These are phyloP conservation scores for Brasenia schreberi DNA, from an alignment of 164 flowering plant genomes.

Conservation along the genomic window DNA sequence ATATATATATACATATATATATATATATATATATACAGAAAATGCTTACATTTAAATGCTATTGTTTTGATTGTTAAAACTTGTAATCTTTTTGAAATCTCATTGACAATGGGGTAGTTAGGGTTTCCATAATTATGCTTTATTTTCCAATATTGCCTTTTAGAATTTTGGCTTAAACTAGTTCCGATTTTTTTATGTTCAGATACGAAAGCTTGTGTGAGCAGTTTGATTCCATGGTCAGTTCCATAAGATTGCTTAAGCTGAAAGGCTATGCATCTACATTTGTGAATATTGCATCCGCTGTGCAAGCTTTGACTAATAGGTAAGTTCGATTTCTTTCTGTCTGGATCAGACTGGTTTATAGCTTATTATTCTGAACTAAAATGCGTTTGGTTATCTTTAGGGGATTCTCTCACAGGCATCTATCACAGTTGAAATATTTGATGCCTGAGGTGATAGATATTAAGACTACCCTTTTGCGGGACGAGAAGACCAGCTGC, in stretches of 20 bases:
- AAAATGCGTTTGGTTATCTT: not conserved
- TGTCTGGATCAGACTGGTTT: constrained; percentile 2
- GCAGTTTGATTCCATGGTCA: constrained; percentile 29
- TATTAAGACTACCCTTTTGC: constrained; percentile 30
- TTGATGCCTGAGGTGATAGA: constrained; percentile 59
- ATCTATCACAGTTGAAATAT: constrained; percentile 80
- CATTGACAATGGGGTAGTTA: no score
- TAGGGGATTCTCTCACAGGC: constrained; percentile 62
- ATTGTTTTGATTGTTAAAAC: no score
- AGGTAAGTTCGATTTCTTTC: constrained; percentile 28
- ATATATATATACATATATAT: no score
- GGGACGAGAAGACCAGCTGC: constrained; percentile 56
- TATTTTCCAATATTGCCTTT: no score
- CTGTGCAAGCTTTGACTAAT: constrained; percentile 50
- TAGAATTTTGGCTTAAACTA: no score
- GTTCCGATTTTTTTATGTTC: constrained; percentile 1
- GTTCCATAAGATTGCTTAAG: constrained; percentile 44
- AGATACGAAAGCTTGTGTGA: constrained; percentile 33
- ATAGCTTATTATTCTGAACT: not conserved
- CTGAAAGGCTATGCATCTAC: constrained; percentile 34
- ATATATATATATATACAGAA: no score
- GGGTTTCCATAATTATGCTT: no score
- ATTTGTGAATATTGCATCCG: constrained; percentile 36
- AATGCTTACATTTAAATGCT: no score
- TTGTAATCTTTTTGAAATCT: no score